Conservation (phyloP, 352 stramenopile genomes). For the Saprolegnia diclina region DNA sequence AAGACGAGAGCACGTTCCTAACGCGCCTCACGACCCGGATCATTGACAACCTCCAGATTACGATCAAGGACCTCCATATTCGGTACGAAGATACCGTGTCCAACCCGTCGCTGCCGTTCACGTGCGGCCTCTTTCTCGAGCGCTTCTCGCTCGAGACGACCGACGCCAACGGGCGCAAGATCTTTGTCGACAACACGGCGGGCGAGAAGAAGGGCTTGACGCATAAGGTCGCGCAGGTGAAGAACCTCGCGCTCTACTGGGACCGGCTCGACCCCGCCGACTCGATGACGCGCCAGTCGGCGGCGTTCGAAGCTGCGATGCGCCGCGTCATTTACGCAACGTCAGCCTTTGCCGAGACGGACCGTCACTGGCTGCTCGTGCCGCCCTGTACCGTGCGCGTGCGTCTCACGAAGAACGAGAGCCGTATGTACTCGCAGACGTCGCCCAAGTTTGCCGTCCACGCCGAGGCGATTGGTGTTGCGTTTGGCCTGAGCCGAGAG, state of each 20-base stretch:
- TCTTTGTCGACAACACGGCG: conserved; percentile 58
- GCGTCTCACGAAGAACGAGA: conserved; percentile 78
- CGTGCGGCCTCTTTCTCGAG: conserved; percentile 62
- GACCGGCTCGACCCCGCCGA: conserved; percentile 37
- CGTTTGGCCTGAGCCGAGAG: conserved; percentile 52
- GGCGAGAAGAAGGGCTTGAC: conserved; percentile 37
- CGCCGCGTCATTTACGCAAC: conserved; percentile 41
- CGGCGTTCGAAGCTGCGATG: conserved; percentile 41
- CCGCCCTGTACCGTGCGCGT: conserved; percentile 19
- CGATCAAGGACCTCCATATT: conserved; percentile 60
- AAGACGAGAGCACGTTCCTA: conserved; percentile 77
- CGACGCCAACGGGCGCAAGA: conserved; percentile 51
- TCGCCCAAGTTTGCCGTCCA: conserved; percentile 62
- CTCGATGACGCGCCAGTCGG: conserved; percentile 37
- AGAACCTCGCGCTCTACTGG: conserved; percentile 57
- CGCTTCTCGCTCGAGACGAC: conserved; percentile 68
- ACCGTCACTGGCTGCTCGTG: conserved; percentile 20
- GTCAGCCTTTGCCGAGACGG: conserved; percentile 4
- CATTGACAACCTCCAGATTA: conserved; percentile 69
- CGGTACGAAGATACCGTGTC: conserved; percentile 69
- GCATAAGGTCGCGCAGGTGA: conserved; percentile 57
- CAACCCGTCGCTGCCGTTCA: conserved; percentile 56
- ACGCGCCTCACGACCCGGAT: conserved; percentile 69
- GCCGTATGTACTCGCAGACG: conserved; percentile 47
- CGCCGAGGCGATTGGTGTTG: conserved; percentile 42